Evolutionary conservation across 2,329 filamentous ascomycete genomes (phyloP).

Genomic region (Blastomyces gilchristii): DNA sequence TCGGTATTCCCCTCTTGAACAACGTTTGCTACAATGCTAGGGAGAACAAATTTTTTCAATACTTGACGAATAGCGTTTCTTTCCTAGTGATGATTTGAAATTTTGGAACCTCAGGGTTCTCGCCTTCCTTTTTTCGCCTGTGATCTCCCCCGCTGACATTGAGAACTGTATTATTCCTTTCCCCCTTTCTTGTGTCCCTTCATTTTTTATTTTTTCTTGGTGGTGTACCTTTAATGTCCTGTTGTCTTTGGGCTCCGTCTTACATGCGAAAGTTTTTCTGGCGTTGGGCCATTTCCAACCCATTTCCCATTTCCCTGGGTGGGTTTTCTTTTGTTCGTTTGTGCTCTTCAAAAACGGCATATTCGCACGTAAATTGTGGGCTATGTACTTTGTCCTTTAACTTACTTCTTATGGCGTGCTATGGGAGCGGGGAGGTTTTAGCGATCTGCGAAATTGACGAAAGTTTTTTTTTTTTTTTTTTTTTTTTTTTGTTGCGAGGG

Average conservation of each 20-base stretch:
- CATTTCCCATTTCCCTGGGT: not conserved
- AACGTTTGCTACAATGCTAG: not conserved
- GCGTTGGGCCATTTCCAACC: slow-evolving; percentile 2
- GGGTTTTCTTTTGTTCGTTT: not conserved
- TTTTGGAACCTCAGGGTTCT: not conserved
- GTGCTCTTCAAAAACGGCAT: not conserved
- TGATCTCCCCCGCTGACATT: not conserved
- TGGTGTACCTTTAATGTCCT: not conserved
- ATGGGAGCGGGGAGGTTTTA: not conserved
- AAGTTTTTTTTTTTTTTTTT: not conserved
- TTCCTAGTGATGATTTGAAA: not conserved
- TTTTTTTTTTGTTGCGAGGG: not conserved
- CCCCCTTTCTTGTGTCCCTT: not conserved
- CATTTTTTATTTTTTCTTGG: not conserved
- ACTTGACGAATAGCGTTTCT: not conserved
- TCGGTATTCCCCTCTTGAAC: not conserved
- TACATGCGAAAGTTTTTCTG: not conserved
- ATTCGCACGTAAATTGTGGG: not conserved
- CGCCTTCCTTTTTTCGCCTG: not conserved
- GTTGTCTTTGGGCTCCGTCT: not conserved
- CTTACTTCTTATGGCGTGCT: not conserved
- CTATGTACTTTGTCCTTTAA: not conserved
- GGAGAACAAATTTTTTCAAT: not conserved
- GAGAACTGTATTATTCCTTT: not conserved
- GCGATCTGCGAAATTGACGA: slow-evolving; percentile 1